Evolutionary conservation across 495 filamentous ascomycete genomes (phyloP), one percentile per base, ranked within the genome.

Genomic region (Penicillium maclennaniae): DNA sequence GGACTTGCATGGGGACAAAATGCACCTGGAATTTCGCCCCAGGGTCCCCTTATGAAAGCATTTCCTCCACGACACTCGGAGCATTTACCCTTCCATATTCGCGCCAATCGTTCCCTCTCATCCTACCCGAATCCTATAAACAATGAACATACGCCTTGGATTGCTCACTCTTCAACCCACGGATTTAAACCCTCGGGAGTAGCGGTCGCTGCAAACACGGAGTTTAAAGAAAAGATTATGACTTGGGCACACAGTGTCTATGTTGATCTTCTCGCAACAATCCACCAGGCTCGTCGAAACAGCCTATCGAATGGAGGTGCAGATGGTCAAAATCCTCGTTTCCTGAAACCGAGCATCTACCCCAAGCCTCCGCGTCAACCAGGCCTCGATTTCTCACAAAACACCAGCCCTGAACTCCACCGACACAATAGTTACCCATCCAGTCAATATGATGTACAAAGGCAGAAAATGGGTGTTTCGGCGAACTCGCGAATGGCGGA

Each of bases 171-270:
- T 16, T 43, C 60, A 14, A 60, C 26, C 23, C 56, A 45, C 41
- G 55, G 55, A 23, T 57, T 69, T 36, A 69, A 70, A 42, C 48
- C 38, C 21, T 43, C 59, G 25, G 61, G 49, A 8, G 47, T 62
- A 17, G 39, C 62, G 6, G 63, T 67, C 0, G 58, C 66, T 7
- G 65, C 49, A 3, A 87, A 83, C 60, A 68, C 75, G 6, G 81
- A 84, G 56, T 91, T 88, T 64, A 87, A 87, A 56, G 92, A 97
- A 65, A 87, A 86, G 55, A 83, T 87, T 6, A 76, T 96, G 41
- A 79, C 85, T 15, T 92, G 87, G 82, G 93, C 93, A 27, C 89
- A 97, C 65, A 79, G 81, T 46, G 83, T 92, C 20, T 97, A 98
- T 71, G 82, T 91, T 36, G 89, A 96, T 59, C 81, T 98, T 4